Percentiles rank a stretch among this genome's conserved stretches.
phyloP scores from a whole-genome alignment of 2,329 filamentous ascomycete genomes.

The Blumeria graminis region DNA sequence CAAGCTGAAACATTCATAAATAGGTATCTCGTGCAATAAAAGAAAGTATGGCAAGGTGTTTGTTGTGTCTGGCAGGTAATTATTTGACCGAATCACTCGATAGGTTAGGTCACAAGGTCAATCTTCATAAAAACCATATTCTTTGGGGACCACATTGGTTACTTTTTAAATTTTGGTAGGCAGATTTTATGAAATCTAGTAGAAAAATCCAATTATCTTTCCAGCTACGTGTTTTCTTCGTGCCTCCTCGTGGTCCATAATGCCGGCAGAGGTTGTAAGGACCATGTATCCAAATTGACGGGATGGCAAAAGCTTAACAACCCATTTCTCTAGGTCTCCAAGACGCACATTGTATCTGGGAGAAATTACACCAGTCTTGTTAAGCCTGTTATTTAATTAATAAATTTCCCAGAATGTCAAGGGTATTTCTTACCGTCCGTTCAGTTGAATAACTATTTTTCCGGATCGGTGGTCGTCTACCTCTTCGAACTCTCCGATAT shows the following conservation, averaged over 20 bases:
- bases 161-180: too few species aligned
- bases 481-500: slow-evolving; percentile 99
- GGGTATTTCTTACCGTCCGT: slow-evolving; percentile 43
- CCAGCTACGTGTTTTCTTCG: slow-evolving; percentile 96
- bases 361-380: slow-evolving; percentile 98
- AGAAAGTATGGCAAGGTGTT: too few species aligned
- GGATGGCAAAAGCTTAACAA: slow-evolving; percentile 92
- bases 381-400: slow-evolving; percentile 28
- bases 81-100: too few species aligned
- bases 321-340: slow-evolving; percentile 97
- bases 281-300: slow-evolving; percentile 99
- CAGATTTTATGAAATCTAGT: slow-evolving; percentile 31
- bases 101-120: too few species aligned
- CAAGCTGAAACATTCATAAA: too few species aligned
- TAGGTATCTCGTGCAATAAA: too few species aligned
- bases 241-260: slow-evolving; percentile 99
- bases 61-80: too few species aligned
- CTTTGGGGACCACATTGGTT: too few species aligned
- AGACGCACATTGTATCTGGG: slow-evolving; percentile 99
- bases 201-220: slow-evolving; percentile 99
- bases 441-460: slow-evolving; percentile 99
- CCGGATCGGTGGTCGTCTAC: slow-evolving; percentile 98
- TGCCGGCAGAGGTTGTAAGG: slow-evolving; percentile 95
- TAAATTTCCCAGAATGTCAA: slow-evolving; percentile 3
- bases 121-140: too few species aligned